Evolutionary conservation across 2,329 filamentous ascomycete species (phyloP), one percentile per base, ranked within the genome.

Genomic region (Aurifilum marmelostoma): DNA sequence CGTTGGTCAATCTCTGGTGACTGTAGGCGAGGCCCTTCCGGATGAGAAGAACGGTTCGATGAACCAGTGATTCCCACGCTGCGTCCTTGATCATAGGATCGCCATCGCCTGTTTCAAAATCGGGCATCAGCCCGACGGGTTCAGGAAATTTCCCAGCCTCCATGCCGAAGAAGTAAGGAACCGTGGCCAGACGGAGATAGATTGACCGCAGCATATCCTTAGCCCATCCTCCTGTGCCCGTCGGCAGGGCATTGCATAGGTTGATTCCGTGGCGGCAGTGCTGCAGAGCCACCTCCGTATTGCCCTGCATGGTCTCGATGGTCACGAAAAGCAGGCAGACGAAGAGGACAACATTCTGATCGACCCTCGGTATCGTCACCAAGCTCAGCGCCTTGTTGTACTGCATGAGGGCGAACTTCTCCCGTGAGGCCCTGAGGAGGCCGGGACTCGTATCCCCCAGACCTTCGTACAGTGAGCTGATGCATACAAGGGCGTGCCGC

Each of bases 271-370:
- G 75, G 2, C 75, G 73, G 41, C 74, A 76, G 64, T 83, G 81
- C 12, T 74, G 73, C 27, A 80, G 75, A 1, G 83, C 81, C 1
- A 78, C 77, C 0, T 73, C 67, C 16, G 79, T 78, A 63, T 85
- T 80, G 14, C 82, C 80, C 9, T 81, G 81, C 27, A 86, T 74
- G 69, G 82, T 83, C 72, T 86, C 84, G 63, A 85, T 79, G 71
- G 82, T 83, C 43, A 82, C 80, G 68, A 85, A 85, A 29, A 87
- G 75, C 0, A 85, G 74, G 70, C 84, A 86, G 7, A 82, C 82
- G 3, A 85, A 76, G 21, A 87, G 73, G 0, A 80, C 76, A 3
- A 77, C 75, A 71, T 78, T 73, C 74, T 78, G 72, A 21, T 76
- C 72, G 60, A 73, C 70, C 2, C 77, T 73, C 69, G 79, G 79